Evolutionary conservation across 306 rosid genomes (phyloP), one percentile per base, ranked within the genome.

Genomic region (Senna siamea): DNA sequence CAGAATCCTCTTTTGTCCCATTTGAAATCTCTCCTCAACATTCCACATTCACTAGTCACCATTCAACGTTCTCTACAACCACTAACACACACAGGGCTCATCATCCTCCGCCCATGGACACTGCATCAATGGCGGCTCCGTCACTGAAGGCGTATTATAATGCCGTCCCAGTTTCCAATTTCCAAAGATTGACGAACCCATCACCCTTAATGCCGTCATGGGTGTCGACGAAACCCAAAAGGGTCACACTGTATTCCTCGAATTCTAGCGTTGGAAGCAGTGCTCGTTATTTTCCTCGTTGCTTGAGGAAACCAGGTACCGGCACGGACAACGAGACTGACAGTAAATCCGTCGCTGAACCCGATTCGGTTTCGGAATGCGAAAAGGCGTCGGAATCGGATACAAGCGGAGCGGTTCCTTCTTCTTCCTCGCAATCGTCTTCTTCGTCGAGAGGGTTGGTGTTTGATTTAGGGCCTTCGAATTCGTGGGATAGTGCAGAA

Each of bases 401-500:
- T 22, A 11, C 60, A 60, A 30, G n/a, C 53, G 80, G 66, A 55
- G 41, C 66, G 12, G 18, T 68, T 69, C 79, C 87, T 58, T 50
- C 85, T 66, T 46, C 82, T 20, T 20, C 66, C 8, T 75, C 80
- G 18, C 52, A 58, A 22, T 32, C 51, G 19, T 75, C 65, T 34
- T 77, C 85, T 14, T 74, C 74, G 5, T 82, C 81, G 14, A 69
- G 81, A 47, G 97, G 97, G 15, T 80, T 89, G 83, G 89, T 88
- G 69, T 85, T 92, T 66, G 84, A 76, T 80, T 82, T 89, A 80
- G 97, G 93, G 13, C 41, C 35, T 35, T 69, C 75, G 41, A 76
- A 63, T 15, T 80, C 93, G 8, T 88, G 96, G 96, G 96, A 89
- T 34, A 44, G 85, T 66, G 88, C 78, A 7, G 98, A 88, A 17